These are phyloP conservation scores for Nakazawaea holstii DNA, from an alignment of 805 yeast species.

Conservation along the genomic window DNA sequence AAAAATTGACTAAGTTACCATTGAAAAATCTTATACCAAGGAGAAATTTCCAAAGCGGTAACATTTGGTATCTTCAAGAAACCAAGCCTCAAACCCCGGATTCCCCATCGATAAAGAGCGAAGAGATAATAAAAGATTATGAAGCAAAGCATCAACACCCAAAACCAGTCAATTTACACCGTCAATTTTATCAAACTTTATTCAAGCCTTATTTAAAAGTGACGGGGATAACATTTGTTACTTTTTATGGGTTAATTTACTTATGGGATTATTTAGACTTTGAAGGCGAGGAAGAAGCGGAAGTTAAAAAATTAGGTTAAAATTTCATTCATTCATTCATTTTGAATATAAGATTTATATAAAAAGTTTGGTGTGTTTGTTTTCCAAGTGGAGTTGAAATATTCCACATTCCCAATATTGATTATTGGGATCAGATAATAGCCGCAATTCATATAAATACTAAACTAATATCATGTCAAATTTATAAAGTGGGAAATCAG, in stretches of 20 bases:
- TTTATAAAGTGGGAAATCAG: background rate
- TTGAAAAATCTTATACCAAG: background rate
- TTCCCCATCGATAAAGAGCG: background rate
- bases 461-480: background rate
- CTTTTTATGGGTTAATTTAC: constrained; percentile 40
- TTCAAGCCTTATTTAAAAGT: constrained; percentile 42
- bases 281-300: constrained; percentile 13
- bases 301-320: background rate
- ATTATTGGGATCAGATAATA: background rate
- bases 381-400: too few species aligned
- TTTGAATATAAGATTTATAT: constrained; percentile 3
- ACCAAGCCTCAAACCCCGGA: background rate
- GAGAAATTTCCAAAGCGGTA: too few species aligned
- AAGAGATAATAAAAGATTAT: background rate
- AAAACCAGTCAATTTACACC: constrained; percentile 2
- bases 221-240: constrained; percentile 35
- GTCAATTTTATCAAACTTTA: constrained; percentile 37
- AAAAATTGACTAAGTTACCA: too few species aligned
- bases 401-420: too few species aligned
- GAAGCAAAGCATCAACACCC: constrained; percentile 11
- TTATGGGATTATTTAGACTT: constrained; percentile 38
- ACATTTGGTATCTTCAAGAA: background rate
- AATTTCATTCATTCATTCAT: constrained; percentile 9
- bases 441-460: background rate
- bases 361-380: background rate